phyloP scores from a whole-genome alignment of 2,329 filamentous ascomycete species.

The Pseudocercospora macadamiae region DNA sequence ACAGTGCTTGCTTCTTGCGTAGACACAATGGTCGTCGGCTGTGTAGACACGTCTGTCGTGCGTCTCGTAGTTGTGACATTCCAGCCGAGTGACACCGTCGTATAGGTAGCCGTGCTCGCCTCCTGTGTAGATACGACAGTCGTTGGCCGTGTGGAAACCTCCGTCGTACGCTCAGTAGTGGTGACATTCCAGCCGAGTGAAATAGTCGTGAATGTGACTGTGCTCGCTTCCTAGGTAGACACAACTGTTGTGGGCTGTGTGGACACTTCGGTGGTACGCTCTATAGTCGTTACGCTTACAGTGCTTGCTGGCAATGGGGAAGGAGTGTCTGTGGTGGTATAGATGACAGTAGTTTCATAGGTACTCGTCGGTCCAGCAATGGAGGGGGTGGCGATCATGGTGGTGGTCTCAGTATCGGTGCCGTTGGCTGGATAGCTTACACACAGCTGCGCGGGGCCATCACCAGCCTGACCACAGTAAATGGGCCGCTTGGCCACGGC shows the following conservation, averaged over 20 bases:
- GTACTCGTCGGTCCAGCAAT: not conserved
- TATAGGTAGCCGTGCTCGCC: not conserved
- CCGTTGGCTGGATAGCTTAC: not conserved
- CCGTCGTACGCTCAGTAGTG: not conserved
- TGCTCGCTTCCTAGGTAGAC: too few relatives aligned
- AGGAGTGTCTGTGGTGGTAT: not conserved
- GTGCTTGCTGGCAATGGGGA: conserved; percentile 1
- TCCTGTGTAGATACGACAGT: not conserved
- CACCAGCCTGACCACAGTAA: not conserved
- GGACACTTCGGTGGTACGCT: not conserved
- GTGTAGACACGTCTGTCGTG: not conserved
- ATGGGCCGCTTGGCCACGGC: not conserved
- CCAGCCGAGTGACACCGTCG: not conserved
- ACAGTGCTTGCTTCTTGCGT: not conserved
- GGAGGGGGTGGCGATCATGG: not conserved
- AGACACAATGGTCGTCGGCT: not conserved
- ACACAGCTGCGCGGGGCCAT: not conserved
- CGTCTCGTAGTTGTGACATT: too few relatives aligned
- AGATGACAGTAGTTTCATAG: not conserved
- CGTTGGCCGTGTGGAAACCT: not conserved
- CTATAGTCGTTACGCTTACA: not conserved
- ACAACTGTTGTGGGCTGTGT: not conserved
- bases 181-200: conserved; percentile 1
- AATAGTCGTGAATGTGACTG: not conserved
- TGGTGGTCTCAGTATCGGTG: conserved; percentile 3